Conservation (phyloP, 345 rosid species). For the Odontarrhena argentea region DNA sequence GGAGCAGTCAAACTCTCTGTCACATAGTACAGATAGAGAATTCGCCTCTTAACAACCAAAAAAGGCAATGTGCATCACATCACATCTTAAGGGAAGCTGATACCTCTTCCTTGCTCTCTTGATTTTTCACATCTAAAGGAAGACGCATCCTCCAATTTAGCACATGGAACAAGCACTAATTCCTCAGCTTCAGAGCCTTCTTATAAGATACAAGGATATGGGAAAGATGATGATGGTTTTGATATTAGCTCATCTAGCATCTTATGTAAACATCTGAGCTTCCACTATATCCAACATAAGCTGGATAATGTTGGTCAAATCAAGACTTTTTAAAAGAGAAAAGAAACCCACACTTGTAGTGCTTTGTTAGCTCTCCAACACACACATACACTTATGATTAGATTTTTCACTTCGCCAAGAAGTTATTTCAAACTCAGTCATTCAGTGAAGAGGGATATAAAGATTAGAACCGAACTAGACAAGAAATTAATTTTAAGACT, state of each 20-base stretch:
- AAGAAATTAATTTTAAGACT: no score
- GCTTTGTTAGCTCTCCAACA: no score
- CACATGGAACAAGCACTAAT: background rate
- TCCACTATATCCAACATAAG: constrained; percentile 44
- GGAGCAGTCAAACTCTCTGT: background rate
- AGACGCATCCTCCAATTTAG: background rate
- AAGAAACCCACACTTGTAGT: background rate
- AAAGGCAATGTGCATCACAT: background rate
- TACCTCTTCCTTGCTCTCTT: background rate
- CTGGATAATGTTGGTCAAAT: constrained; percentile 53
- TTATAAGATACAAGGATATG: background rate
- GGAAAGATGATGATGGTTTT: background rate
- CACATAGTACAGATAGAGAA: background rate
- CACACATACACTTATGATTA: no score
- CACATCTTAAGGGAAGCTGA: background rate
- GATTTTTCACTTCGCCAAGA: no score
- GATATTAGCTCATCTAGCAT: background rate
- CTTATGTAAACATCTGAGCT: constrained; percentile 51
- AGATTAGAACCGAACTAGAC: no score
- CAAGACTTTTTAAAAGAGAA: constrained; percentile 33
- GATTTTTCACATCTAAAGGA: no score
- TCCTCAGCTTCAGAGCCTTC: background rate
- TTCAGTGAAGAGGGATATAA: no score
- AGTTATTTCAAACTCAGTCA: no score
- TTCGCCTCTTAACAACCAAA: background rate